phyloP scores from a whole-genome alignment of 2,329 filamentous ascomycete species.

The Alternaria gansuensis region DNA sequence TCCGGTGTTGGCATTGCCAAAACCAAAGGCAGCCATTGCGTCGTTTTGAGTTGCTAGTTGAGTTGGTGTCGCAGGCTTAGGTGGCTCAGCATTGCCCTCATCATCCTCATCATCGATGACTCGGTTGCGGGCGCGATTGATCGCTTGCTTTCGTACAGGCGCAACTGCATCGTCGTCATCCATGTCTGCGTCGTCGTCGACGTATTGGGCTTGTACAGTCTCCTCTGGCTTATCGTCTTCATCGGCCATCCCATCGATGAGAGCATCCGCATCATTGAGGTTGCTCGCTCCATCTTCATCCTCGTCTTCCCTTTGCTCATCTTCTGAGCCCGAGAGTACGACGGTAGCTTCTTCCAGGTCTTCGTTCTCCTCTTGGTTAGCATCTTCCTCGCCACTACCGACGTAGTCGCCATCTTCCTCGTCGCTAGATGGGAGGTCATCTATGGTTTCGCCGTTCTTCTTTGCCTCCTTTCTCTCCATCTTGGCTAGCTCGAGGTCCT shows the following conservation, averaged over 20 bases:
- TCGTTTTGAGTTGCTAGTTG: constrained; percentile 42
- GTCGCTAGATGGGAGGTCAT: constrained; percentile 59
- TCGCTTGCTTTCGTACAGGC: constrained; percentile 61
- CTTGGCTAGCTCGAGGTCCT: constrained; percentile 80
- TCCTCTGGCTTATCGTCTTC: constrained; percentile 44
- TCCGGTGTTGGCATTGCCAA: constrained; percentile 51
- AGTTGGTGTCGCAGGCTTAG: constrained; percentile 30
- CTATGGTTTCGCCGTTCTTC: constrained; percentile 61
- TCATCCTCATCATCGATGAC: constrained; percentile 71
- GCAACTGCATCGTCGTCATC: constrained; percentile 57
- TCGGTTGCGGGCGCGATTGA: constrained; percentile 59
- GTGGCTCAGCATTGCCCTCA: constrained; percentile 40
- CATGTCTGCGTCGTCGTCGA: constrained; percentile 53
- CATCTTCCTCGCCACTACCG: constrained; percentile 58
- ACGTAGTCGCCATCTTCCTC: constrained; percentile 65
- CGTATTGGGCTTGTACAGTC: constrained; percentile 25
- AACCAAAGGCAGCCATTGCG: constrained; percentile 52
- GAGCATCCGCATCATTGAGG: constrained; percentile 40
- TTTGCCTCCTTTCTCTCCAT: constrained; percentile 78
- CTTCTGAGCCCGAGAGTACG: constrained; percentile 40
- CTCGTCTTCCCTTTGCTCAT: constrained; percentile 42
- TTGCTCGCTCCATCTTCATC: constrained; percentile 30
- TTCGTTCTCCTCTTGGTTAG: constrained; percentile 52
- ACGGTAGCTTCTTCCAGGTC: constrained; percentile 42
- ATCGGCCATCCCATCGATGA: constrained; percentile 55